Conservation (phyloP, 805 yeast species). For the Metschnikowia cerradonensis region DNA sequence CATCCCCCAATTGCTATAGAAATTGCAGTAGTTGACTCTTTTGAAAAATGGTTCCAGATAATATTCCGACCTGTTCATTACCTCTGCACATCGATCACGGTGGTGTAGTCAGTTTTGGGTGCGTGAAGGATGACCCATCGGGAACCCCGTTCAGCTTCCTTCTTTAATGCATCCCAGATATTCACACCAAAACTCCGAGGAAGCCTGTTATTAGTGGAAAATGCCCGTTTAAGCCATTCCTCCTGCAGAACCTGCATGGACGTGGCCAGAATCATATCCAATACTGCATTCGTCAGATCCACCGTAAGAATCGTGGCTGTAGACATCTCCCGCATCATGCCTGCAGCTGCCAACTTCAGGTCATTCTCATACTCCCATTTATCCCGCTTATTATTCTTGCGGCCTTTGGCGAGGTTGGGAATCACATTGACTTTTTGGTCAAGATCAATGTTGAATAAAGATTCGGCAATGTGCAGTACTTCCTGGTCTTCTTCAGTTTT, state of each 20-base stretch:
- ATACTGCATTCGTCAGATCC: slow-evolving; percentile 77
- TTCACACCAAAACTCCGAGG: slow-evolving; percentile 78
- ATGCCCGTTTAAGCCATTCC: slow-evolving; percentile 80
- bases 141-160: slow-evolving; percentile 68
- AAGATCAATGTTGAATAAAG: slow-evolving; percentile 30
- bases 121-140: slow-evolving; percentile 76
- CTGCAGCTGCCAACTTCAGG: slow-evolving; percentile 57
- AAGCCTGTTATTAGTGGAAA: slow-evolving; percentile 68
- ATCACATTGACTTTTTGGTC: slow-evolving; percentile 62
- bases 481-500: neutral
- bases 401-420: slow-evolving; percentile 77
- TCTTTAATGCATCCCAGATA: slow-evolving; percentile 66
- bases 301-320: slow-evolving; percentile 72
- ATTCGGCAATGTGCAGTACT: slow-evolving; percentile 20
- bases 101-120: slow-evolving; percentile 68
- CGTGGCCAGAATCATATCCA: slow-evolving; percentile 77
- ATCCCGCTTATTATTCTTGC: slow-evolving; percentile 71
- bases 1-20: too few relatives aligned
- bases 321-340: slow-evolving; percentile 51
- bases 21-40: too few relatives aligned
- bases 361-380: slow-evolving; percentile 74
- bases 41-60: too few relatives aligned
- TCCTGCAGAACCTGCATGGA: slow-evolving; percentile 66
- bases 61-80: neutral
- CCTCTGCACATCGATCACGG: slow-evolving; percentile 27